A percentile compares a stretch with the other conserved stretches of the same genome.
Conservation (phyloP, 192 early-diverging fungal genomes). For the Backusella circina region DNA sequence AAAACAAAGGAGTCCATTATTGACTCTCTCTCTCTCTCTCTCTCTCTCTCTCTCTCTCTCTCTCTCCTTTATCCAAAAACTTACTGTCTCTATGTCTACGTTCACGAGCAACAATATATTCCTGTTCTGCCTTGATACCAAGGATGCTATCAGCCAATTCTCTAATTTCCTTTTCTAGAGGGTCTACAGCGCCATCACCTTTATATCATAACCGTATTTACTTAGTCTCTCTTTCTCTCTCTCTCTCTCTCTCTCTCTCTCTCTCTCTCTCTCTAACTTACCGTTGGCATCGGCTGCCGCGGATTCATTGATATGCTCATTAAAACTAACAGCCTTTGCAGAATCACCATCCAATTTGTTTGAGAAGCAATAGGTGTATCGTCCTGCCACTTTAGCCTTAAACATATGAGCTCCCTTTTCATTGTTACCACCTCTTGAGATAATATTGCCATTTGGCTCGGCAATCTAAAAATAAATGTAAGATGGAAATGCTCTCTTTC, state of each 20-base stretch:
- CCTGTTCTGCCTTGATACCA: constrained; percentile 66
- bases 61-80: constrained; percentile 17
- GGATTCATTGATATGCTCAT: constrained; percentile 41
- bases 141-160: constrained; percentile 60
- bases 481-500: background rate
- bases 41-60: too few species aligned
- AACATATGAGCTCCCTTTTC: constrained; percentile 42
- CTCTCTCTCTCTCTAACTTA: too few species aligned
- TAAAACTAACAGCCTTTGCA: constrained; percentile 62
- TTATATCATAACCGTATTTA: too few species aligned
- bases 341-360: constrained; percentile 59
- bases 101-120: constrained; percentile 63
- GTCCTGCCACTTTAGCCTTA: constrained; percentile 48
- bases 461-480: constrained; percentile 31
- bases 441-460: constrained; percentile 37
- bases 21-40: too few species aligned
- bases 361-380: constrained; percentile 73
- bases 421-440: constrained; percentile 31
- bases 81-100: constrained; percentile 63
- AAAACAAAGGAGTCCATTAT: background rate
- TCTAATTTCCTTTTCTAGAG: constrained; percentile 60
- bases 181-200: constrained; percentile 45
- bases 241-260: too few species aligned
- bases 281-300: constrained; percentile 25
- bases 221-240: too few species aligned